Evolutionary conservation across 257 asterid genomes (phyloP).

Genomic region (Solanum chmielewskii): DNA sequence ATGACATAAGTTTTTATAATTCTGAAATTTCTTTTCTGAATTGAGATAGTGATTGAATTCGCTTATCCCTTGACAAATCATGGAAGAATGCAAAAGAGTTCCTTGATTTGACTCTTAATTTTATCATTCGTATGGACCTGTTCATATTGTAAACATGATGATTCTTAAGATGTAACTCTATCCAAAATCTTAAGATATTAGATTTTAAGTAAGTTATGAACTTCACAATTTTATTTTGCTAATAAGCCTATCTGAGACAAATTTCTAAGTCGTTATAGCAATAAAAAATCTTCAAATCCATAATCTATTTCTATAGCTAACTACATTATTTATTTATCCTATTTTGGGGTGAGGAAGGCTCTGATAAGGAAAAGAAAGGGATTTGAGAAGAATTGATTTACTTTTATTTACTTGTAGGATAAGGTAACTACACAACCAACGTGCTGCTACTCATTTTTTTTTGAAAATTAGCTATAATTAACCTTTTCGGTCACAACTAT

Average conservation of each 20-base stretch:
- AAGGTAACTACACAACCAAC: too few species aligned
- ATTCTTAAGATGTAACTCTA: too few species aligned
- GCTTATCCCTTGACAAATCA: constrained; percentile 26
- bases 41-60: constrained; percentile 39
- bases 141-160: neutral
- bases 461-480: too few species aligned
- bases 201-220: too few species aligned
- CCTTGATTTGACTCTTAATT: constrained; percentile 30
- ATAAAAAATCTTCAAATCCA: neutral
- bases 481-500: too few species aligned
- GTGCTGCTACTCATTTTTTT: too few species aligned
- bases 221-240: too few species aligned
- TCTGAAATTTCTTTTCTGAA: constrained; percentile 25
- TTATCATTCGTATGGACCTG: constrained; percentile 30
- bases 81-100: constrained; percentile 33
- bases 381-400: neutral
- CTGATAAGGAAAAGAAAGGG: neutral
- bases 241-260: too few species aligned
- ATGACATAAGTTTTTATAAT: constrained; percentile 24
- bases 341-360: neutral
- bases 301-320: neutral
- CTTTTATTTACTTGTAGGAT: too few species aligned
- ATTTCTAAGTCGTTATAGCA: neutral
- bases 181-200: too few species aligned
- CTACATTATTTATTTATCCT: neutral